phyloP scores from a whole-genome alignment of 768 basidiomycete species.

The Collybiopsis confluens region DNA sequence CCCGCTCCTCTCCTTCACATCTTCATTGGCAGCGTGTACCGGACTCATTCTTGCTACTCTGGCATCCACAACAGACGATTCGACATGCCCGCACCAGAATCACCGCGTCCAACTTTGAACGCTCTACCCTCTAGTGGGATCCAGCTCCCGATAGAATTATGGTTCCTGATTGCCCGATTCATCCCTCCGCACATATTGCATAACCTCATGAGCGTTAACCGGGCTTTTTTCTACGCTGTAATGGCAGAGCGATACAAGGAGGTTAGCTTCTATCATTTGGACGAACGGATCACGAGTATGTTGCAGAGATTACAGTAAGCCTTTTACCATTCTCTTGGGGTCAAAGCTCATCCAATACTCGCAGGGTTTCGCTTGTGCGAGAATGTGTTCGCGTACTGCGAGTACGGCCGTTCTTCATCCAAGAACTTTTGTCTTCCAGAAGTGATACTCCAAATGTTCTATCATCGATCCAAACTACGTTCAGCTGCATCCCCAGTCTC shows the following conservation, averaged over 20 bases:
- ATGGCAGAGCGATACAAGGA: conserved; percentile 16
- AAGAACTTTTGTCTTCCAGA: neutral
- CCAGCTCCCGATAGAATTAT: conserved; percentile 16
- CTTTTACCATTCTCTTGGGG: neutral
- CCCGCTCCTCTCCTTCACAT: no score
- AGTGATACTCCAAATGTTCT: neutral
- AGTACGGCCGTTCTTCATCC: neutral
- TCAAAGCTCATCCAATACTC: neutral
- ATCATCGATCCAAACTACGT: neutral
- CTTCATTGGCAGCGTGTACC: no score
- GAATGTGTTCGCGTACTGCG: neutral
- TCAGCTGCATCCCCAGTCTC: neutral
- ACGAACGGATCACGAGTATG: conserved; percentile 9
- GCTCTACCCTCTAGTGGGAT: no score
- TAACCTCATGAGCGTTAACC: conserved; percentile 17
- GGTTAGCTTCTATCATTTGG: neutral
- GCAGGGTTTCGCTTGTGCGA: neutral
- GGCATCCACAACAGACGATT: no score
- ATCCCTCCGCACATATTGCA: conserved; percentile 13
- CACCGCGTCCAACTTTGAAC: no score
- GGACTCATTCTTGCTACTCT: no score
- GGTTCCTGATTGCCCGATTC: conserved; percentile 16
- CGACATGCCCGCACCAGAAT: no score
- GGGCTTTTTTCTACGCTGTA: conserved; percentile 15
- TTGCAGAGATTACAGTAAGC: conserved; percentile 11